Percentiles rank a stretch among this genome's conserved stretches.
These are phyloP conservation scores for Hyphopichia homilentoma DNA, from an alignment of 805 yeast genomes.

Conservation along the genomic window DNA sequence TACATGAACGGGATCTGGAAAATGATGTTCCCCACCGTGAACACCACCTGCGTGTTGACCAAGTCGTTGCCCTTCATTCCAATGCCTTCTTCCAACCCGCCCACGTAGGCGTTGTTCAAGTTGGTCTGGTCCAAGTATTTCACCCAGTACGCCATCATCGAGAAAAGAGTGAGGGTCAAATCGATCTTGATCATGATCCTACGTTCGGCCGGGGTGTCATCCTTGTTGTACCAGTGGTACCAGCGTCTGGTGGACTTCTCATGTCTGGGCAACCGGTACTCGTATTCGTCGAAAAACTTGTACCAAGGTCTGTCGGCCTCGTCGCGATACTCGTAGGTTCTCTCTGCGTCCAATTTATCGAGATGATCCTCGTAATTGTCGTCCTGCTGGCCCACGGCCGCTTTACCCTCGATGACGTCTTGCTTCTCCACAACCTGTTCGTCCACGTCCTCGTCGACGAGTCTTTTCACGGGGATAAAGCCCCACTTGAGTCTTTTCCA, in stretches of 20 bases:
- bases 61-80: slow-evolving; percentile 61
- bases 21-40: slow-evolving; percentile 54
- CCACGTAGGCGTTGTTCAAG: slow-evolving; percentile 61
- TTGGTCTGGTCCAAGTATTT: slow-evolving; percentile 62
- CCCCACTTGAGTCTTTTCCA: slow-evolving; percentile 27
- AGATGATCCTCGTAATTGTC: slow-evolving; percentile 1
- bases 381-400: neutral
- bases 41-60: slow-evolving; percentile 55
- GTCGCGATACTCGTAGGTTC: slow-evolving; percentile 26
- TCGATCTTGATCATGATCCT: slow-evolving; percentile 29
- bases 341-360: neutral
- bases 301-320: slow-evolving; percentile 31
- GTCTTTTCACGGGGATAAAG: slow-evolving; percentile 28
- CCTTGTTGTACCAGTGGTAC: slow-evolving; percentile 54
- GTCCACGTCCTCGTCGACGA: slow-evolving; percentile 27
- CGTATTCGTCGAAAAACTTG: slow-evolving; percentile 53
- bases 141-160: slow-evolving; percentile 54
- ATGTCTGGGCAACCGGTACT: slow-evolving; percentile 44
- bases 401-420: neutral
- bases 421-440: neutral
- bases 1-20: slow-evolving; percentile 64
- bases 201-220: slow-evolving; percentile 39
- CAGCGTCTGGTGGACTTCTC: slow-evolving; percentile 29
- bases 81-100: slow-evolving; percentile 57
- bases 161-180: slow-evolving; percentile 27